Conservation (phyloP, 805 yeast species). For the Candida schatavii region DNA sequence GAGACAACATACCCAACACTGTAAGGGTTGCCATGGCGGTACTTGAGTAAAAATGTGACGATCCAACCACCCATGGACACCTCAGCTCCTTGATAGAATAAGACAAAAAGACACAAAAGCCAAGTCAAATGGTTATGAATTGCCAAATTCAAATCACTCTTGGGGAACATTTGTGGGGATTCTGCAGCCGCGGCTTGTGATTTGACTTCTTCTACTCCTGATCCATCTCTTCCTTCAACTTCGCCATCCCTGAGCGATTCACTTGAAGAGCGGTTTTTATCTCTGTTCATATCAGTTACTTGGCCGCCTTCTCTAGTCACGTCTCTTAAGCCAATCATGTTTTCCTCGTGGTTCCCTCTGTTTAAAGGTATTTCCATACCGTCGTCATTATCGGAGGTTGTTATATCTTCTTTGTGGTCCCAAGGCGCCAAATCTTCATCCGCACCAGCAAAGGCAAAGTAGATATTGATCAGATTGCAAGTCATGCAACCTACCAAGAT, state of each 20-base stretch:
- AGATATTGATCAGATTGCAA: constrained; percentile 28
- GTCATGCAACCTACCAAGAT: constrained; percentile 43
- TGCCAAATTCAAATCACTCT: constrained; percentile 32
- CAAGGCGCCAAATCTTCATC: constrained; percentile 43
- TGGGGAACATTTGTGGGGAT: neutral
- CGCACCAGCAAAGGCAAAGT: constrained; percentile 47
- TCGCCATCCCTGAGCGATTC: neutral
- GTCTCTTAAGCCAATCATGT: constrained; percentile 1
- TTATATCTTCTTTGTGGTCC: constrained; percentile 18
- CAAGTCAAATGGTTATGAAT: constrained; percentile 41
- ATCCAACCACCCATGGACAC: constrained; percentile 72
- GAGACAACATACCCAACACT: constrained; percentile 62
- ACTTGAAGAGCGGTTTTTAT: neutral
- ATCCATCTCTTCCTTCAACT: too few species aligned
- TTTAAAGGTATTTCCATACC: constrained; percentile 3
- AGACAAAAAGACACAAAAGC: constrained; percentile 50
- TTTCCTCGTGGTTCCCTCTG: constrained; percentile 1
- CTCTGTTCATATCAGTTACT: neutral
- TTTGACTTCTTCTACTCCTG: too few species aligned
- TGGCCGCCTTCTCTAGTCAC: constrained; percentile 3
- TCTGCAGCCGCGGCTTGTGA: neutral
- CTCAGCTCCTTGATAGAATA: constrained; percentile 69
- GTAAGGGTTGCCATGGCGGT: constrained; percentile 48
- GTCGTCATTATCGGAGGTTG: too few species aligned
- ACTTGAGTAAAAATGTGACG: constrained; percentile 56